phyloP scores from a whole-genome alignment of 2,329 filamentous ascomycete species.

The Alternaria infectoria region DNA sequence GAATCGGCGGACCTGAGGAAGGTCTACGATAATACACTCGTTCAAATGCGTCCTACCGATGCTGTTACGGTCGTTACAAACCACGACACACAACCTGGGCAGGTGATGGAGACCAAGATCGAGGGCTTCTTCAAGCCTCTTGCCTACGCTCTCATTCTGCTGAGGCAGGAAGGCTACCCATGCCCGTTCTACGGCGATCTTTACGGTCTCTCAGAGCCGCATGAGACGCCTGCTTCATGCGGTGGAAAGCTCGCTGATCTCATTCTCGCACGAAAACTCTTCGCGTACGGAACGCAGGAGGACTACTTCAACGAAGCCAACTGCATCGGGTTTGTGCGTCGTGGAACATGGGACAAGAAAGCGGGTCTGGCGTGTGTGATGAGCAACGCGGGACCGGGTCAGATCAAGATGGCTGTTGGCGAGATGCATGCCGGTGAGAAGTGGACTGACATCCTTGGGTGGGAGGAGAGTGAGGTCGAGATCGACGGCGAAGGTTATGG shows the following conservation, averaged over 20 bases:
- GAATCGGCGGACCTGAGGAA: slow-evolving; percentile 66
- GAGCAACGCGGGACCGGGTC: slow-evolving; percentile 50
- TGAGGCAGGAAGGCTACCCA: slow-evolving; percentile 67
- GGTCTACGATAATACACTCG: slow-evolving; percentile 67
- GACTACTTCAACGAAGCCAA: slow-evolving; percentile 68
- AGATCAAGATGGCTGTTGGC: slow-evolving; percentile 69
- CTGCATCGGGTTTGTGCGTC: slow-evolving; percentile 67
- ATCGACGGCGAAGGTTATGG: slow-evolving; percentile 68
- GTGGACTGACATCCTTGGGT: slow-evolving; percentile 69
- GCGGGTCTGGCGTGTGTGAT: slow-evolving; percentile 58
- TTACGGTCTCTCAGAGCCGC: slow-evolving; percentile 66
- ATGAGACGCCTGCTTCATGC: slow-evolving; percentile 59
- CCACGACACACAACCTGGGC: slow-evolving; percentile 72
- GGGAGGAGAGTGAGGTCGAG: slow-evolving; percentile 60
- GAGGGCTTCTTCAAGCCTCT: slow-evolving; percentile 72
- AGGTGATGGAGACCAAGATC: slow-evolving; percentile 68
- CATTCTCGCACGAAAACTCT: slow-evolving; percentile 67
- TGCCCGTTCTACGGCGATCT: slow-evolving; percentile 75
- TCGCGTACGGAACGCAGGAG: slow-evolving; percentile 69
- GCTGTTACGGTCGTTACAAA: slow-evolving; percentile 74
- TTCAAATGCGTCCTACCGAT: slow-evolving; percentile 59
- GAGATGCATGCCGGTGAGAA: slow-evolving; percentile 62
- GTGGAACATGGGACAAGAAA: slow-evolving; percentile 60
- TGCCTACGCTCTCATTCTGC: slow-evolving; percentile 74
- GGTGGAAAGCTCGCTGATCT: slow-evolving; percentile 64